Evolutionary conservation across 768 basidiomycete species (phyloP), one percentile per base, ranked within the genome.

Genomic region (Trametes villosa): DNA sequence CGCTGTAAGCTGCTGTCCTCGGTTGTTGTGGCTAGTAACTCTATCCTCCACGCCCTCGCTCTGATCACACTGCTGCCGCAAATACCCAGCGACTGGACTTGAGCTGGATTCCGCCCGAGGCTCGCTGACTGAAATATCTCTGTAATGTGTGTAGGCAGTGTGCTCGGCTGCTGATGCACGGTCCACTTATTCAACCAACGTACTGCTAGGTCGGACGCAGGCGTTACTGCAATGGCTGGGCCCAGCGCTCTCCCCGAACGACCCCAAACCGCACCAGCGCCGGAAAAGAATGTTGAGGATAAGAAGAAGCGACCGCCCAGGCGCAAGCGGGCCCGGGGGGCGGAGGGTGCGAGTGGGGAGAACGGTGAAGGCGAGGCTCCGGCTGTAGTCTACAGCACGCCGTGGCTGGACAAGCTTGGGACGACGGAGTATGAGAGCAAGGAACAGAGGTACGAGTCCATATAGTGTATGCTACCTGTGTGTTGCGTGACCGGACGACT

Each of bases 361-460:
- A 47, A 26, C 22, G 53, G 57, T 12, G 62, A 57, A 31, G 52
- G n/a, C 24, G 49, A 34, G 7, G 46, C 24, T 4, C 34, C 49
- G 2, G 13, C 34, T 20, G 55, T 47, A 40, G 29, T 33, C 29
- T 57, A 59, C 52, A 58, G 27, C 53, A 65, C 65, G 38, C 69
- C 70, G n/a, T 71, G 70, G 70, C 18, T 68, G 9, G 65, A 60
- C 5, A 20, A 30, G 33, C 53, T 71, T 34, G 68, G 70, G n/a
- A 64, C 62, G 62, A 67, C 68, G 15, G 58, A 57, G 47, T 72
- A 72, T 49, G 65, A 67, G 55, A 63, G 49, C 57, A 69, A 60
- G 48, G 70, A 78, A 41, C 71, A 77, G 51, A 74, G 73, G 77
- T 74, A 38, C 17, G 72, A 42, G 20, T 17, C 6, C 18, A 8